Evolutionary conservation across 805 yeast genomes (phyloP), one percentile per base, ranked within the genome.

Genomic region (Candida tallmaniae): DNA sequence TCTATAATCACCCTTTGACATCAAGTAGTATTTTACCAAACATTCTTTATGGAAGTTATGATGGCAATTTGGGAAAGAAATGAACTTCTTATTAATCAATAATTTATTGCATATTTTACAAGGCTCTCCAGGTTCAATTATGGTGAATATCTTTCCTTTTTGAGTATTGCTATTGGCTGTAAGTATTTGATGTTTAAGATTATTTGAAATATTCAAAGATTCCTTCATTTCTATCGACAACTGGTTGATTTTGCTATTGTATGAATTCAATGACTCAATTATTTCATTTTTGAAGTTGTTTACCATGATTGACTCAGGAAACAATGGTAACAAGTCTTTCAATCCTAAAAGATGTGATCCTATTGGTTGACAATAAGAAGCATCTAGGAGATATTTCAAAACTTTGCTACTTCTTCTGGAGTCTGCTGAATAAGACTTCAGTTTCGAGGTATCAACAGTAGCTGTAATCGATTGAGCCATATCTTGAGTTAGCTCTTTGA

Each of bases 1-100:
- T 25, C 76, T 69, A 52, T 80, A 80, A 45, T 86, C 87, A 28
- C 66, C 63, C 40, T 78, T 78, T 20, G 82, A 78, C 23, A 67
- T 65, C 34, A 81, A 51, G 22, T 83, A 74, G 24, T 63, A 63
- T 37, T 74, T 72, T 5, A 83, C 74, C n/a, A 87, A 56, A 61
- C 98, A 93, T 52, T 88, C 96, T 33, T 79, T 80, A 52, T 93
- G 97, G 60, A 85, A 83, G 4, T 85, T 76, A 54, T 93, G 98
- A 37, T 75, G 82, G 53, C 98, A 93, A 38, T 62, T 65, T 0
- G 96, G 96, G 51, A 86, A 93, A 4, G 80, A 76, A 35, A 80
- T 71, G 46, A 88, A 88, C 51, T 78, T 83, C 38, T 87, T 73
- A 4, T 80, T 74, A 3, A 86, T 71, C 29, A 90, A 62, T 6